A percentile compares a stretch with the other conserved stretches of the same genome.
Conservation (phyloP, 306 rosid species). For the Sophora flavescens region DNA sequence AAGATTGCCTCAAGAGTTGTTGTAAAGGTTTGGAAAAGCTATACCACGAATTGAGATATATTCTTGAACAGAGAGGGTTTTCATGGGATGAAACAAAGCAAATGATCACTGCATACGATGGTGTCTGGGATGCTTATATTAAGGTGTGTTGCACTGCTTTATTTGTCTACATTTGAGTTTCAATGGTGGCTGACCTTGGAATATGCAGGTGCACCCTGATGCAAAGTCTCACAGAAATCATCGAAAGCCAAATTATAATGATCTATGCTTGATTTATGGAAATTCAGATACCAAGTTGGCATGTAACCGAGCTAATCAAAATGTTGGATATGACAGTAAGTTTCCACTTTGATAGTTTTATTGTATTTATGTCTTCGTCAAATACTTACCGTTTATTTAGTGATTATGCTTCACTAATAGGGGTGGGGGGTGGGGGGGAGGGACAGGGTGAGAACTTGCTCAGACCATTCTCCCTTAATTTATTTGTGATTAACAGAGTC, state of each 20-base stretch:
- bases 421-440: no score
- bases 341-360: constrained; percentile 14
- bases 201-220: constrained; percentile 60
- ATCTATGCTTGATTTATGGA: constrained; percentile 68
- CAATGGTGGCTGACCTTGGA: constrained; percentile 40
- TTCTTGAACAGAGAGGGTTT: constrained; percentile 59
- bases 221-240: constrained; percentile 51
- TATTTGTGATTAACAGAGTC: not conserved
- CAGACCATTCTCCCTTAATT: not conserved
- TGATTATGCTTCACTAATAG: not conserved
- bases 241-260: constrained; percentile 60
- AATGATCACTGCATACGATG: constrained; percentile 54
- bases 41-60: constrained; percentile 55
- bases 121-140: constrained; percentile 65
- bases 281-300: constrained; percentile 45
- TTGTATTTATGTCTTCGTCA: not conserved
- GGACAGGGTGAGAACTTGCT: no score
- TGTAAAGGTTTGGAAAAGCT: constrained; percentile 54
- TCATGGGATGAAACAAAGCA: constrained; percentile 64
- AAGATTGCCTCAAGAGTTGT: constrained; percentile 48
- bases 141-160: constrained; percentile 52
- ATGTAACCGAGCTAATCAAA: constrained; percentile 38
- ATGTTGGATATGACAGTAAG: constrained; percentile 48
- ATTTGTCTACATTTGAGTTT: constrained; percentile 23
- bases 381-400: not conserved